These are phyloP conservation scores for Cystobasidiaceae sp. DNA, from an alignment of 1,284 basidiomycete genomes.

Conservation along the genomic window DNA sequence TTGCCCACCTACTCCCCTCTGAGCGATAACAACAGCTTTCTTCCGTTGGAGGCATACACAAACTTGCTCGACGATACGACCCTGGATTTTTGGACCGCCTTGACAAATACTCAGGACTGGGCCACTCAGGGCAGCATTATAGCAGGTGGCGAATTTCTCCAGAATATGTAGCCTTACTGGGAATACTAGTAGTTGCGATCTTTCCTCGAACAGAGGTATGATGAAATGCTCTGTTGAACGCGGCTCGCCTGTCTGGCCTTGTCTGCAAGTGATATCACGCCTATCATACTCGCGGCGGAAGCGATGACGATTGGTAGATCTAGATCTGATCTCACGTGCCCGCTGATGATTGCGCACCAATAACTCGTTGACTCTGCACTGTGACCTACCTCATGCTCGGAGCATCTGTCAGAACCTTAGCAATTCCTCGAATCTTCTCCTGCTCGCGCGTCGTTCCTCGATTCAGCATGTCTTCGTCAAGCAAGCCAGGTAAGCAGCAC, in stretches of 20 bases:
- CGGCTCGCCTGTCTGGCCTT: too few relatives aligned
- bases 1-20: slow-evolving; percentile 1
- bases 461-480: slow-evolving; percentile 19
- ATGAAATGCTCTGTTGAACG: too few relatives aligned
- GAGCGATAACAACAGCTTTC: slow-evolving; percentile 4
- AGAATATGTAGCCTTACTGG: not conserved
- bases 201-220: not conserved
- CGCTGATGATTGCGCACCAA: not conserved
- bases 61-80: slow-evolving; percentile 26
- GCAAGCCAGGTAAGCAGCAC: slow-evolving; percentile 19
- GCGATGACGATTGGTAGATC: too few relatives aligned
- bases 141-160: not conserved
- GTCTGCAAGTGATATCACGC: not conserved
- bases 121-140: not conserved
- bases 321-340: too few relatives aligned
- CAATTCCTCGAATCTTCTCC: not conserved
- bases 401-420: not conserved
- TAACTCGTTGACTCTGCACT: not conserved
- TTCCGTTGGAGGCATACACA: slow-evolving; percentile 21
- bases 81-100: slow-evolving; percentile 17
- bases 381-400: not conserved
- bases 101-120: slow-evolving; percentile 19
- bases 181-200: not conserved
- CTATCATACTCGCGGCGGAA: too few relatives aligned
- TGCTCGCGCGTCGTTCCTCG: not conserved